Evolutionary conservation across 495 filamentous ascomycete genomes (phyloP).

Genomic region (Acidiella bohemica): DNA sequence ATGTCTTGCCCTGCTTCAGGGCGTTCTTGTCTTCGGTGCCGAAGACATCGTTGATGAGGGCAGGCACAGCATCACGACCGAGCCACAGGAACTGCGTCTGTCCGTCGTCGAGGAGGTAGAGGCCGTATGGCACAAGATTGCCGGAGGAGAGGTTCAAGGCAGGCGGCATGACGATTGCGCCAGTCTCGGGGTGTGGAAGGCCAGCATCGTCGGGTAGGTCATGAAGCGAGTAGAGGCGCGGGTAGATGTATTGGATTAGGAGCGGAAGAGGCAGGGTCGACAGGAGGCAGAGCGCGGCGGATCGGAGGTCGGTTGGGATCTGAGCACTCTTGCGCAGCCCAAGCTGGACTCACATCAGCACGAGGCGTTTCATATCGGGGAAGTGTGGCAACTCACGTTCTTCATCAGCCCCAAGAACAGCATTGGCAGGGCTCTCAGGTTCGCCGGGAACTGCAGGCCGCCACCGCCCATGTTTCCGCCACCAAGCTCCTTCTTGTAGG

Average conservation of each 20-base stretch:
- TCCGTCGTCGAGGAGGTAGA: slow-evolving; percentile 94
- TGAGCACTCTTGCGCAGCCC: slow-evolving; percentile 89
- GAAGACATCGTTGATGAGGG: slow-evolving; percentile 81
- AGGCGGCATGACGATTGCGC: slow-evolving; percentile 76
- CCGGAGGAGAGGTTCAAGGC: slow-evolving; percentile 77
- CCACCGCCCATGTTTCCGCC: slow-evolving; percentile 88
- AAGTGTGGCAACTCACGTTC: slow-evolving; percentile 45
- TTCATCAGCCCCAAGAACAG: slow-evolving; percentile 92
- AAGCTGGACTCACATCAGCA: slow-evolving; percentile 41
- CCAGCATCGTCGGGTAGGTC: slow-evolving; percentile 97
- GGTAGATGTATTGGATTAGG: slow-evolving; percentile 94
- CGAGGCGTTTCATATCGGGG: slow-evolving; percentile 2
- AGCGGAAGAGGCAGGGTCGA: slow-evolving; percentile 86
- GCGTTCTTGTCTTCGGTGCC: slow-evolving; percentile 64
- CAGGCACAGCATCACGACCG: slow-evolving; percentile 80
- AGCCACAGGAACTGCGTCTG: slow-evolving; percentile 98
- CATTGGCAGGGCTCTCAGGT: slow-evolving; percentile 73
- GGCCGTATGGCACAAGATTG: slow-evolving; percentile 77
- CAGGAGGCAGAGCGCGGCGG: slow-evolving; percentile 80
- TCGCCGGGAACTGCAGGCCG: slow-evolving; percentile 85
- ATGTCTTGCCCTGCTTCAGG: slow-evolving; percentile 81
- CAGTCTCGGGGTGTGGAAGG: slow-evolving; percentile 66
- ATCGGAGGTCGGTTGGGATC: slow-evolving; percentile 90
- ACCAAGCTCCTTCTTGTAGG: slow-evolving; percentile 92
- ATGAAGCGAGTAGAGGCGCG: slow-evolving; percentile 81